Conservation (phyloP, 202 grass and related monocot species). For the Setaria viridis region DNA sequence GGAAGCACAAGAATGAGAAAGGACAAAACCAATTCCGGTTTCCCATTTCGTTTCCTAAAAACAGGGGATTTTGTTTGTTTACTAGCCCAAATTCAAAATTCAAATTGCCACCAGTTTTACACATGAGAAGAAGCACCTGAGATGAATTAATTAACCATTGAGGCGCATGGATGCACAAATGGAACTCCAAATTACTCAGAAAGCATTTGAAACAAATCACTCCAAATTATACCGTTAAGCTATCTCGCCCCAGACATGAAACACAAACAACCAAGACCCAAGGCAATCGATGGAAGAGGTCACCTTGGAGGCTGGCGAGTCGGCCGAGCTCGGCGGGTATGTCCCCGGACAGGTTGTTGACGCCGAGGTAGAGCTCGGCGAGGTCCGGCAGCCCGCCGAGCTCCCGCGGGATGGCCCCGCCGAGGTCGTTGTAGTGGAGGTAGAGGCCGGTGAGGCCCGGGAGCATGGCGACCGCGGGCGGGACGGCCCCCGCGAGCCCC, state of each 20-base stretch:
- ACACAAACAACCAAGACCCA: not conserved
- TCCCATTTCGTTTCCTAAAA: not conserved
- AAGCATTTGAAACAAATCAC: not conserved
- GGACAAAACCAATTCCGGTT: conserved; percentile 15
- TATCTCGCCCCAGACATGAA: too few relatives aligned
- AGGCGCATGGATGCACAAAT: not conserved
- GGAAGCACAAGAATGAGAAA: not conserved
- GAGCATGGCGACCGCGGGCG: conserved; percentile 63
- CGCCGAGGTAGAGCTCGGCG: conserved; percentile 76
- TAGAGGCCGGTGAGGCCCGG: conserved; percentile 69
- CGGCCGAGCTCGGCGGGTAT: conserved; percentile 68
- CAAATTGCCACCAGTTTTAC: not conserved
- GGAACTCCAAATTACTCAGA: not conserved
- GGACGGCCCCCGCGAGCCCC: conserved; percentile 61
- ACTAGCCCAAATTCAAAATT: not conserved
- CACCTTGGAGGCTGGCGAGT: conserved; percentile 70
- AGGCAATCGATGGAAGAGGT: not conserved
- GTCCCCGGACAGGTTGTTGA: conserved; percentile 65
- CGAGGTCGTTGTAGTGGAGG: conserved; percentile 77
- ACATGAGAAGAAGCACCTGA: not conserved
- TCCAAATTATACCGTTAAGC: not conserved
- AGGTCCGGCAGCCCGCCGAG: conserved; percentile 54
- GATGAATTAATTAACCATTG: not conserved
- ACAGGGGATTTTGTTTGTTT: not conserved
- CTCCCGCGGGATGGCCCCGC: conserved; percentile 60